Percentiles rank a stretch among this genome's conserved stretches.
Evolutionary conservation across 345 rosid species (phyloP).

Genomic region (Camelina laxa): DNA sequence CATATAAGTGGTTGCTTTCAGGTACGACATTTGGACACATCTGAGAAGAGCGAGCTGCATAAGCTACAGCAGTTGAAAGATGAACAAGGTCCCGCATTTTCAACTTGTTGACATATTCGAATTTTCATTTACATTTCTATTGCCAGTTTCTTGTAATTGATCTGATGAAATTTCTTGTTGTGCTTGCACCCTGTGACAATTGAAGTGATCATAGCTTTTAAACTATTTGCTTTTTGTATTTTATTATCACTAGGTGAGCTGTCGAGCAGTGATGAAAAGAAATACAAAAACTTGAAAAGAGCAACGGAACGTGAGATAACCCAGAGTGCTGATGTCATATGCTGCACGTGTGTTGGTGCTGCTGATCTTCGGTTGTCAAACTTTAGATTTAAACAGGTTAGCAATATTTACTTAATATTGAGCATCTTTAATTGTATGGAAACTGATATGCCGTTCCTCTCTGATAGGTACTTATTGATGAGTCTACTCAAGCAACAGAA

Average conservation of each 20-base stretch:
- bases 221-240: slow-evolving; percentile 2
- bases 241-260: slow-evolving; percentile 68
- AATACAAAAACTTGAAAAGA: slow-evolving; percentile 94
- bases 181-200: neutral
- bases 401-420: slow-evolving; percentile 12
- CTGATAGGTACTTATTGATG: slow-evolving; percentile 94
- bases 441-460: slow-evolving; percentile 38
- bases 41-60: slow-evolving; percentile 99
- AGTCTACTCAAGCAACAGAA: slow-evolving; percentile 98
- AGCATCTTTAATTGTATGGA: slow-evolving; percentile 17
- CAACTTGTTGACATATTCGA: neutral
- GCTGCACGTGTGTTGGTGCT: slow-evolving; percentile 99
- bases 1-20: slow-evolving; percentile 44
- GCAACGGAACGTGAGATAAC: slow-evolving; percentile 97
- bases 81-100: slow-evolving; percentile 79
- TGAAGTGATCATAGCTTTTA: slow-evolving; percentile 16
- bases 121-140: slow-evolving; percentile 22
- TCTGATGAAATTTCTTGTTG: slow-evolving; percentile 9
- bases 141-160: slow-evolving; percentile 6
- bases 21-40: slow-evolving; percentile 99
- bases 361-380: slow-evolving; percentile 97
- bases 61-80: slow-evolving; percentile 98
- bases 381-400: slow-evolving; percentile 98
- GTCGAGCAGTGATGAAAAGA: slow-evolving; percentile 99
- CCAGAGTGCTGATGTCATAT: slow-evolving; percentile 99